Base-by-base conservation (phyloP, 2,329 filamentous ascomycete species). In the Ceratocystis lukuohia region DNA sequence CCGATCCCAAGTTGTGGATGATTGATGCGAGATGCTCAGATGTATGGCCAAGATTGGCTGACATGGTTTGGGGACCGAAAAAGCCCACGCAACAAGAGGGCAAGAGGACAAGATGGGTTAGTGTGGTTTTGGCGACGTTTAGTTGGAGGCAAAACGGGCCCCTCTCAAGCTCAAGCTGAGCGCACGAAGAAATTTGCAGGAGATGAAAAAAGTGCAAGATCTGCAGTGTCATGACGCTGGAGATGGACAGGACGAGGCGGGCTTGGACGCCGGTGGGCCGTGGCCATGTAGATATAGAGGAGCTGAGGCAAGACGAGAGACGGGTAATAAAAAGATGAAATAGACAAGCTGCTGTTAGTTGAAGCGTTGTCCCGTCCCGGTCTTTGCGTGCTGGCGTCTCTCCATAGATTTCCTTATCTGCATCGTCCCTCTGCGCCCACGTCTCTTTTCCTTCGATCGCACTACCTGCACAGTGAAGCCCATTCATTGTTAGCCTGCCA, bases 21-120 rank as follows among this genome's bases (percentile, higher is more conserved):
- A 22, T 12, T 15, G 53, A 57, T 57, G 53, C 28, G 22, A 57
- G 28, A 57, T 57, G 15, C 17, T 17, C 2, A 57, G 22, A 33
- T 33, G 53, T 20, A 5, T 6, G 17, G 53, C 53, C 28, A 33
- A 57, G 53, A 57, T 57, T 57, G 22, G 53, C 53, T 22, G 28
- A 57, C 53, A 57, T 57, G 53, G 53, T 57, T 57, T n/a, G 25
- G 53, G 53, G 53, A 28, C 6, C 30, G 53, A 33, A 28, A 57
- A 25, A 53, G 48, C 48, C n/a, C 10, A 22, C n/a, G 48, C 17
- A 22, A 2, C 48, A 10, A 53, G 17, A 22, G 12, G 37, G 1
- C n/a, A 53, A 57, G 53, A 17, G 3, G 53, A 57, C 53, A 30
- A 57, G 53, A 57, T 28, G 5, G 53, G 53, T 57, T 57, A 57